Percentiles rank a stretch among this genome's conserved stretches.
Conservation (phyloP, 768 basidiomycete species). For the Pleurotus cornucopiae region DNA sequence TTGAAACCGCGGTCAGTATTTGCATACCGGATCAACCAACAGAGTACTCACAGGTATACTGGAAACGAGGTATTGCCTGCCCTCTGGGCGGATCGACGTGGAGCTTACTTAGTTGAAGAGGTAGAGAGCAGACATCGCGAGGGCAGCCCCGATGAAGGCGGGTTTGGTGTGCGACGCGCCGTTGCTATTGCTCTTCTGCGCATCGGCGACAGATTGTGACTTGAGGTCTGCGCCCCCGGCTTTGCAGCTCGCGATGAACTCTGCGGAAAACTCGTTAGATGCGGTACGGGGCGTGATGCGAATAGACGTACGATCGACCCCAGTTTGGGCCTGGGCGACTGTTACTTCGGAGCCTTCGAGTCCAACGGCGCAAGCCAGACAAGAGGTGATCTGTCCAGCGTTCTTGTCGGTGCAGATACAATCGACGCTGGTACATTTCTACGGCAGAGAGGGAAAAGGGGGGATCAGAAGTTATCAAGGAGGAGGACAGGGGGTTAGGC, state of each 20-base stretch:
- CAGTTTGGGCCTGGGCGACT: background rate
- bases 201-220: background rate
- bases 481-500: background rate
- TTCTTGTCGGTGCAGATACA: background rate
- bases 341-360: background rate
- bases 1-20: too few relatives aligned
- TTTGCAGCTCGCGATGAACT: background rate
- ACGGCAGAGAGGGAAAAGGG: background rate
- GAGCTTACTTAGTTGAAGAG: background rate
- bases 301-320: background rate
- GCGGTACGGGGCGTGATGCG: too few relatives aligned
- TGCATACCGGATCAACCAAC: too few relatives aligned
- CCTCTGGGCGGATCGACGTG: too few relatives aligned
- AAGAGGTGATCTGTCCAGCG: background rate
- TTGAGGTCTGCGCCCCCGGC: background rate
- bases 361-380: background rate
- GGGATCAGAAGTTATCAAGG: background rate
- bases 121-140: background rate
- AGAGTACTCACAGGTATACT: too few relatives aligned
- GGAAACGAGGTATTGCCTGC: too few relatives aligned
- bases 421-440: background rate
- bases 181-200: background rate
- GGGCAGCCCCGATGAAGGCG: background rate
- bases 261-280: background rate
- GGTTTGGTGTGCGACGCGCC: background rate